Evolutionary conservation across 2,329 filamentous ascomycete genomes (phyloP).

Genomic region (Penicillium sp.): DNA sequence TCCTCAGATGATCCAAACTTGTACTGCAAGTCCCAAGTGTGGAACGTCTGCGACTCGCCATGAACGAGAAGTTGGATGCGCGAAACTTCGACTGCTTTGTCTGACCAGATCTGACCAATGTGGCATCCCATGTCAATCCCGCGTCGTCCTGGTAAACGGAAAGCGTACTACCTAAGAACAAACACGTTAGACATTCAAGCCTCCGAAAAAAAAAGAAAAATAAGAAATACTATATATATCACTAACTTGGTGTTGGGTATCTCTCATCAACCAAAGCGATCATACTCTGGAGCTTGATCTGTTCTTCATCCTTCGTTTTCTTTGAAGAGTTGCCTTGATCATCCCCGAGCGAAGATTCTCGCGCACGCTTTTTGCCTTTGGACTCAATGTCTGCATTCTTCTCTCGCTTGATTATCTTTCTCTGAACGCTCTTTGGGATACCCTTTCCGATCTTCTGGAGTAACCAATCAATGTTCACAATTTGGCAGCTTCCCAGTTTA

Average conservation of each 20-base stretch:
- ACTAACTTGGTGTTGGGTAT: neutral
- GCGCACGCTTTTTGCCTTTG: neutral
- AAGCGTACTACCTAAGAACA: neutral
- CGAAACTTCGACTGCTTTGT: neutral
- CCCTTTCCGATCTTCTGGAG: neutral
- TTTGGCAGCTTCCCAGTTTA: constrained; percentile 44
- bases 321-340: neutral
- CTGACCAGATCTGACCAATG: neutral
- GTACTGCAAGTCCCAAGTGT: neutral
- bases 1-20: neutral
- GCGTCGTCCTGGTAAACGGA: constrained; percentile 11
- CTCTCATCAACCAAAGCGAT: neutral
- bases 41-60: neutral
- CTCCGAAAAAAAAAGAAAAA: neutral
- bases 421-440: neutral
- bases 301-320: constrained; percentile 1
- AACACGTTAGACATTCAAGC: neutral
- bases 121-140: constrained; percentile 12
- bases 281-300: neutral
- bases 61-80: constrained; percentile 11
- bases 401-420: neutral
- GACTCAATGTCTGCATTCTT: neutral
- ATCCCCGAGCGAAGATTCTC: neutral
- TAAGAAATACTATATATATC: no score
- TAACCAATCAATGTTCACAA: constrained; percentile 62